phyloP scores from a whole-genome alignment of 2,329 filamentous ascomycete species.

The Penicillium fuscoglaucum region DNA sequence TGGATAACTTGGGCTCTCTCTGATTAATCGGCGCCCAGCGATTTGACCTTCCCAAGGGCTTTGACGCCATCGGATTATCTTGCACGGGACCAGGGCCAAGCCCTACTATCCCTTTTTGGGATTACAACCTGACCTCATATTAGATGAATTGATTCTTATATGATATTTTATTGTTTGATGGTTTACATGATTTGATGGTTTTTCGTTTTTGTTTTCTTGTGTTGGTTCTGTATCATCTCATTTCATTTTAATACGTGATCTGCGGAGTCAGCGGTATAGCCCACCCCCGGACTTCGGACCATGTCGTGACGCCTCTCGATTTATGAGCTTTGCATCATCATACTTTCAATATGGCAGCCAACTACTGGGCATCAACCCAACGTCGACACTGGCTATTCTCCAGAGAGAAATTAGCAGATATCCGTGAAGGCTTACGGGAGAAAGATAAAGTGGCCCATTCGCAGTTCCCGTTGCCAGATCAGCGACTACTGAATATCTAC shows the following conservation, averaged over 20 bases:
- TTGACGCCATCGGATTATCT: constrained; percentile 33
- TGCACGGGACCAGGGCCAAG: constrained; percentile 33
- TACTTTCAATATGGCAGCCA: constrained; percentile 71
- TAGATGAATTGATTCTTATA: background rate
- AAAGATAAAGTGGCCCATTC: constrained; percentile 72
- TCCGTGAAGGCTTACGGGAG: constrained; percentile 75
- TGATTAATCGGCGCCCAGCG: constrained; percentile 38
- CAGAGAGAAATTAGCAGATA: constrained; percentile 72
- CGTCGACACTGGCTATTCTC: constrained; percentile 87
- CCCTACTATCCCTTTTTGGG: constrained; percentile 37
- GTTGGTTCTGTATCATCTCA: background rate
- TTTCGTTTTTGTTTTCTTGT: background rate
- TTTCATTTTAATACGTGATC: constrained; percentile 14
- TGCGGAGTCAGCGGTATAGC: constrained; percentile 7
- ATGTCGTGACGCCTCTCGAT: constrained; percentile 8
- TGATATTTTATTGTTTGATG: background rate
- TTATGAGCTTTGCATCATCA: constrained; percentile 6
- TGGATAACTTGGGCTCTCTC: background rate
- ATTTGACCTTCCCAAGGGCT: constrained; percentile 27
- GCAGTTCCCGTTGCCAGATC: constrained; percentile 78
- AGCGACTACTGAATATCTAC: constrained; percentile 82
- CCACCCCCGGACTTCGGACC: constrained; percentile 8
- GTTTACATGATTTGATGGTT: background rate
- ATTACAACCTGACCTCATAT: constrained; percentile 6
- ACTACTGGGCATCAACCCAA: constrained; percentile 96